Evolutionary conservation across 2,329 filamentous ascomycete genomes (phyloP).

Genomic region (Colletotrichum chlorophyti): DNA sequence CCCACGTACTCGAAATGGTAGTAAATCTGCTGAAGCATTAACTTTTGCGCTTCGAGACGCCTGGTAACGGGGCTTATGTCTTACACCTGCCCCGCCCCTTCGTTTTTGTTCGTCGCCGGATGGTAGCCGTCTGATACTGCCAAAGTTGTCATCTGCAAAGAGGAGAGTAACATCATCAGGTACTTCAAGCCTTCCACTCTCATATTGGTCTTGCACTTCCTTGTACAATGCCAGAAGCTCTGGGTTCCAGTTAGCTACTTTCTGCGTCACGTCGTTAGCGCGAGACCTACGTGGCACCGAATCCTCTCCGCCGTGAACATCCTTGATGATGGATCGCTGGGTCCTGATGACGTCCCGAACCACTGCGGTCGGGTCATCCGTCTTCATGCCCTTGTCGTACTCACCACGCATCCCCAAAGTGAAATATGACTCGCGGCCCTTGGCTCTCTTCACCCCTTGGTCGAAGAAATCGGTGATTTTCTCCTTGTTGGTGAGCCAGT

Average conservation of each 20-base stretch:
- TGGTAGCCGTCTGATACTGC: conserved; percentile 64
- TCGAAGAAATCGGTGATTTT: conserved; percentile 64
- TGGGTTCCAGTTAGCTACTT: conserved; percentile 25
- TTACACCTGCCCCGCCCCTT: conserved; percentile 62
- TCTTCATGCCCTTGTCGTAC: conserved; percentile 59
- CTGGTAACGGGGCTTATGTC: not conserved
- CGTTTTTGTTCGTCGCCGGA: conserved; percentile 57
- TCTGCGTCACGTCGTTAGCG: not conserved
- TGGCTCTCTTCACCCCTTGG: conserved; percentile 60
- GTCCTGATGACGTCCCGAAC: conserved; percentile 61
- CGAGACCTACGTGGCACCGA: conserved; percentile 47
- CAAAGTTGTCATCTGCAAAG: conserved; percentile 70
- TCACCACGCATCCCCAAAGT: conserved; percentile 67
- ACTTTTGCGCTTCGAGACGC: no score
- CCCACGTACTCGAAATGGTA: conserved; percentile 70
- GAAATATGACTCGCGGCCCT: conserved; percentile 64
- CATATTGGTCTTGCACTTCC: conserved; percentile 69
- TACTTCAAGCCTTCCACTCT: conserved; percentile 60
- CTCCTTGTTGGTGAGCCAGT: conserved; percentile 62
- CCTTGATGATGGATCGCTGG: conserved; percentile 59
- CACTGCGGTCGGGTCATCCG: conserved; percentile 56
- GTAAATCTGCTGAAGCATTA: conserved; percentile 49
- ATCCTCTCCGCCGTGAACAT: conserved; percentile 54
- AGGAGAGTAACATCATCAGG: conserved; percentile 68
- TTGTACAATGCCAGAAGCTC: conserved; percentile 72